Evolutionary conservation across 2,329 filamentous ascomycete genomes (phyloP), one percentile per base, ranked within the genome.

Genomic region (Aspergillus uvarum): DNA sequence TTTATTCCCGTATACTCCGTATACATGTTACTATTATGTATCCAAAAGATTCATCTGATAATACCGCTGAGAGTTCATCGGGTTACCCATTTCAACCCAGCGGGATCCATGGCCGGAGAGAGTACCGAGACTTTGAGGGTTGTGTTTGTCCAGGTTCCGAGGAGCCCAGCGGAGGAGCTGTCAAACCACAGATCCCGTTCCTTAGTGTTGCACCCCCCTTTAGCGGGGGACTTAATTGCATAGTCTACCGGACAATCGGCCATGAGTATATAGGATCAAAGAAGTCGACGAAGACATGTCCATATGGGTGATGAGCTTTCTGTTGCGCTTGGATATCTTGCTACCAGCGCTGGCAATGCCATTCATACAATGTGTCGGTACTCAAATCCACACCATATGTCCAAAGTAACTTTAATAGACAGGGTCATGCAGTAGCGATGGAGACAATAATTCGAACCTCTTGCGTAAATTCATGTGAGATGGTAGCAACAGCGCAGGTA

Each of bases 141-240:
- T 19, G 38, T 44, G 14, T 44, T 44, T 16, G 6, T 19, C 38
- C 4, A 6, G 16, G 19, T 7, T 14, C 38, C 38, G 14, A 26
- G 26, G 8, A 47, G 38, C 35, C 22, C n/a, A 29, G n/a, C 21
- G 47, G 50, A 26, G 42, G 51, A 61, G 51, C 59, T 59, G 59
- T 61, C 59, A 58, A 56, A 55, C 14, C 38, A 58, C 56, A 58
- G 31, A 21, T 47, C 21, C 44, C 51, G 51, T 44, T 31, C 21
- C 31, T 58, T 58, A 58, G 47, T 38, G 48, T 22, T 51, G 38
- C 48, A 49, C 49, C 26, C 11, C 32, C 24, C 50, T 47, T 49
- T 38, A 53, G 56, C 44, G 53, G 26, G 51, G 38, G 7, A 19
- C n/a, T 44, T 44, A 44, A 44, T 6, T 16, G n/a, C 5, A 6